phyloP scores from a whole-genome alignment of 306 rosid genomes.

The Corylus americana region DNA sequence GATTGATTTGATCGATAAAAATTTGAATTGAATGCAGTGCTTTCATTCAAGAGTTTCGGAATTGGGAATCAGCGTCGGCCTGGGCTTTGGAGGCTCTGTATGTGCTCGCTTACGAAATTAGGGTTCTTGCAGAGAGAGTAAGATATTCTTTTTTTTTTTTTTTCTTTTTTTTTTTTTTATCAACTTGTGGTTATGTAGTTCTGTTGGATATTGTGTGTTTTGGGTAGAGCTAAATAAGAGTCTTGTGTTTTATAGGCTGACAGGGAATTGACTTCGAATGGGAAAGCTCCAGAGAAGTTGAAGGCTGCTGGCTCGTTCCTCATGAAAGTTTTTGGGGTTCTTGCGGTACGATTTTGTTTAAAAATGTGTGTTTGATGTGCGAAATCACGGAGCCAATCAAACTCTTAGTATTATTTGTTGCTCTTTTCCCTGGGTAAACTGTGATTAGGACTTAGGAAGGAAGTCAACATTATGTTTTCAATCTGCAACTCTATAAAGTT shows the following conservation, averaged over 20 bases:
- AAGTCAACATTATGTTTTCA: background rate
- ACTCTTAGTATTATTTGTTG: background rate
- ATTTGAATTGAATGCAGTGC: slow-evolving; percentile 52
- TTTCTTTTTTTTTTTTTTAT: too few relatives aligned
- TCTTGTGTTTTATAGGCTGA: slow-evolving; percentile 56
- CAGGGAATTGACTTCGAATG: slow-evolving; percentile 68
- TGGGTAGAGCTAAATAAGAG: slow-evolving; percentile 10
- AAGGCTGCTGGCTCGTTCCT: slow-evolving; percentile 96
- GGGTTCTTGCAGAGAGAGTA: slow-evolving; percentile 96
- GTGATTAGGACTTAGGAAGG: background rate
- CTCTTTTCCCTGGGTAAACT: background rate
- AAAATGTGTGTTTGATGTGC: too few relatives aligned
- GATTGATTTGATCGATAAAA: background rate
- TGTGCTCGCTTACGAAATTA: slow-evolving; percentile 73
- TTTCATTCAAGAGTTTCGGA: slow-evolving; percentile 91
- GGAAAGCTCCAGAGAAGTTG: slow-evolving; percentile 88
- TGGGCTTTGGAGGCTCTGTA: slow-evolving; percentile 92
- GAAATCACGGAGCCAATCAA: too few relatives aligned
- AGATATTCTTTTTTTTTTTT: background rate
- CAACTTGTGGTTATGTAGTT: background rate
- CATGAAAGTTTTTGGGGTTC: slow-evolving; percentile 94
- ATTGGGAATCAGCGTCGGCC: slow-evolving; percentile 91
- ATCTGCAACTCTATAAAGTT: background rate
- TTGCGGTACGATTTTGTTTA: slow-evolving; percentile 53
- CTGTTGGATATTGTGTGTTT: background rate